Conservation (phyloP, 78 protist species). For the Dictyostelium purpureum region DNA sequence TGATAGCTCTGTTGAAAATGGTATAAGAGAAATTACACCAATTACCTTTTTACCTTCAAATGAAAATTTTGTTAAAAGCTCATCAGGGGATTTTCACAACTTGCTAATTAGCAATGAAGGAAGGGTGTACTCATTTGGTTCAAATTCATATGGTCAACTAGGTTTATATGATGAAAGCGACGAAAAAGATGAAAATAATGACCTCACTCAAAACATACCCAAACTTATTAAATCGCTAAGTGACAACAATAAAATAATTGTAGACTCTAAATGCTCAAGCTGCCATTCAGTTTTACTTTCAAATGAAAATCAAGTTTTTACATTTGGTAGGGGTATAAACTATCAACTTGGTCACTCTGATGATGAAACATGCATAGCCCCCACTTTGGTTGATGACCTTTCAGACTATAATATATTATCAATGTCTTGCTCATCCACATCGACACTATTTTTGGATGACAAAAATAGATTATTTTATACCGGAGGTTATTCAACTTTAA, state of each 20-base stretch:
- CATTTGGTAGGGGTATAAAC: neutral
- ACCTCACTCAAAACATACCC: too few species aligned
- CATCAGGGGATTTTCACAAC: neutral
- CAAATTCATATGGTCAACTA: neutral
- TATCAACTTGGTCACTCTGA: slow-evolving; percentile 26
- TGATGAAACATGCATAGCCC: neutral
- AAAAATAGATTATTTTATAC: slow-evolving; percentile 1
- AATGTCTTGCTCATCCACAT: neutral
- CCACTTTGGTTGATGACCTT: neutral
- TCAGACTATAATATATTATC: neutral
- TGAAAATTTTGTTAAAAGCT: neutral
- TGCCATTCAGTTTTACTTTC: slow-evolving; percentile 1
- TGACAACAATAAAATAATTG: neutral
- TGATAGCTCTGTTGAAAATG: neutral
- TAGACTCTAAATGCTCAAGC: neutral
- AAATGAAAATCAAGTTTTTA: neutral
- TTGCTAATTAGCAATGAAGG: neutral
- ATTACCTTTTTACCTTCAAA: too few species aligned
- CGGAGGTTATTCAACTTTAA: neutral
- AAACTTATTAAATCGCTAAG: neutral
- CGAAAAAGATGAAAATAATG: neutral
- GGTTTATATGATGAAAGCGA: neutral
- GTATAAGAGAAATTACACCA: neutral
- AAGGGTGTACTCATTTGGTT: neutral
- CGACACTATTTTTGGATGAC: neutral